Evolutionary conservation across 2,329 filamentous ascomycete species (phyloP), one percentile per base, ranked within the genome.

Genomic region (Botrytis sinoallii): DNA sequence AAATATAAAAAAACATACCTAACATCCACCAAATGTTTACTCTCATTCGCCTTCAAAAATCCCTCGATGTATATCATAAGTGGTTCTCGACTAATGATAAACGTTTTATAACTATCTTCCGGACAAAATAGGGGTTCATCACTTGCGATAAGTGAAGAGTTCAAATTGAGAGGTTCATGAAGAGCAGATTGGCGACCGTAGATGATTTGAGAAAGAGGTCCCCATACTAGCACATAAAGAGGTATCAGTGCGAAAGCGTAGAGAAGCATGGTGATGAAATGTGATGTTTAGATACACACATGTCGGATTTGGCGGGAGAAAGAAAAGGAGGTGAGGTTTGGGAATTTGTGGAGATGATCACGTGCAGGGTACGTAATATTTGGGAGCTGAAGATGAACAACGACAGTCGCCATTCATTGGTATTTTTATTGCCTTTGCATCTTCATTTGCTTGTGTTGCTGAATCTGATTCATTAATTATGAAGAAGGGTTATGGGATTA

Each of bases 1-100:
- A 46, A 46, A 20, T 46, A 20, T 35, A 48, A 57, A 20, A n/a
- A 20, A 25, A 73, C 77, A 74, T 82, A 89, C 88, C 88, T 89
- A 66, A 87, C 82, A 7, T 82, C 78, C 12, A 90, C 81, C 44
- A 89, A 80, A 77, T 88, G 84, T n/a, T 83, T 80, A 20, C 84
- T 83, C 79, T 90, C 88, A 1, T 80, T 76, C 1, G 77, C 77
- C 25, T 82, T 85, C 52, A 90, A 75, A 78, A 90, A 90, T 52
- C 84, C 82, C 78, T 88, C 86, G 65, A 90, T 85, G 79, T 90
- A 90, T 25, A 90, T 83, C 10, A 91, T 83, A 75, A 90, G 79
- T 4, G 88, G 88, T 63, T 85, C 84, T 25, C 84, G 81, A 29
- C 84, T 86, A 70, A 89, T 82, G 8, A 90, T 81, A 76, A 88